Conservation (phyloP, 495 filamentous ascomycete genomes). For the Penicillium ucsense region DNA sequence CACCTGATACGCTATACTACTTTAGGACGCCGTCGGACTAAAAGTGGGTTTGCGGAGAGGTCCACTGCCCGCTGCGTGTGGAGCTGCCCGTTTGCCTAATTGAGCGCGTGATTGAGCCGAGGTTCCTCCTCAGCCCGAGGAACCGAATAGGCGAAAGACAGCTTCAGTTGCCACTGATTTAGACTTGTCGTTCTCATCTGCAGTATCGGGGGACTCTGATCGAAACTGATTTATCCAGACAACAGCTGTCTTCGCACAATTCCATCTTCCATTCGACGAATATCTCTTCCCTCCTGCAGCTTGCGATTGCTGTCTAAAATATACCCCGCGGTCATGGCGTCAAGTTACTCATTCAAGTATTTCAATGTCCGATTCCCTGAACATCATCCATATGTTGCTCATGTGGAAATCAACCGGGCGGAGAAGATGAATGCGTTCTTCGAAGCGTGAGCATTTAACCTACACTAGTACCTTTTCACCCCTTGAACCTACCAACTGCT, state of each 20-base stretch:
- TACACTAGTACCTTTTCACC: not conserved
- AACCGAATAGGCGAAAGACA: not conserved
- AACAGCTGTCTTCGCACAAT: not conserved
- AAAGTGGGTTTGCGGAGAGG: not conserved
- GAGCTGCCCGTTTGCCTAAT: conserved; percentile 2
- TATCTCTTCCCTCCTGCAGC: too few species aligned
- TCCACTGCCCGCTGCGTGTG: not conserved
- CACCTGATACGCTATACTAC: too few species aligned
- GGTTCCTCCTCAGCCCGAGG: conserved; percentile 4
- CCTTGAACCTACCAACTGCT: not conserved
- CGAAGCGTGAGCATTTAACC: conserved; percentile 41
- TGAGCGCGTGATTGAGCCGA: conserved; percentile 9
- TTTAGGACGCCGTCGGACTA: too few species aligned
- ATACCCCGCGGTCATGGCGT: conserved; percentile 10
- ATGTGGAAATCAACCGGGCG: conserved; percentile 89
- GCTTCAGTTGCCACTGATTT: not conserved
- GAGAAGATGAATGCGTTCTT: conserved; percentile 86
- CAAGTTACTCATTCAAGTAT: conserved; percentile 46
- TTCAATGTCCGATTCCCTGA: conserved; percentile 68
- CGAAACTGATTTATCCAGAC: too few species aligned
- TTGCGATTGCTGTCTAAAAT: not conserved
- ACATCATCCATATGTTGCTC: conserved; percentile 59
- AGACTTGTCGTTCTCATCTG: not conserved
- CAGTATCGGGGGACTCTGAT: too few species aligned
- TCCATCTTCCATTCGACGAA: too few species aligned